Base-by-base conservation (phyloP, 208 protist genomes). In the Endotrypanum monterogeii region DNA sequence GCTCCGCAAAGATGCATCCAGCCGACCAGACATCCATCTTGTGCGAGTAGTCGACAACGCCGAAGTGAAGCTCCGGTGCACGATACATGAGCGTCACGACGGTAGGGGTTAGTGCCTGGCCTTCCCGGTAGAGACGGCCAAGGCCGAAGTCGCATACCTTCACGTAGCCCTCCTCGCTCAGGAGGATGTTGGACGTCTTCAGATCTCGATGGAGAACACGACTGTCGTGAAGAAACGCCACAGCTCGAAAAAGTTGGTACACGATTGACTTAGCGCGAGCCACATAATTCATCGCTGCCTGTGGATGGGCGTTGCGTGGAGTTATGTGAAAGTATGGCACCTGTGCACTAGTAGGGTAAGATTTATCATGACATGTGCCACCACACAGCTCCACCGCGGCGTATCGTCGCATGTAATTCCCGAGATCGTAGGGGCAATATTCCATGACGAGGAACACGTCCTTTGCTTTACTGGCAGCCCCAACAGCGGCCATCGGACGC, bases 1-100 rank as follows among this genome's bases (percentile, higher is more conserved):
- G 79, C 85, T 99, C 99, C 5, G 97, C 99, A 48, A 99, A 82
- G 37, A 99, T 99, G 89, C 98, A 99, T 23, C 96, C 98, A 6
- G 90, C 71, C 16, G 96, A 99, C 98, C 97, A 99, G 23, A 99
- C 87, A 83, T 99, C 98, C 79, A 99, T 96, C 28, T 93, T 84
- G 55, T 97, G 91, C 1, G 95, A 98, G 72, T 96, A 96, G 79
- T 94, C 89, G 14, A 62, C 57, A 14, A 92, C 66, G 52, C 95
- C 94, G 50, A 99, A 89, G 67, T 98, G 87, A 23, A 98, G 75
- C 84, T 99, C 97, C 18, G 98, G 98, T 1, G 97, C 93, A 32
- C 97, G 92, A 77, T 99, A 99, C 95, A 98, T 98, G 30, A 98
- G 84, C n/a, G 98, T 99, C 35, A 98, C 95, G 6, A 98, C 97